Base-by-base conservation (phyloP, 192 early-diverging fungal species). In the Rhizophagus clarus region DNA sequence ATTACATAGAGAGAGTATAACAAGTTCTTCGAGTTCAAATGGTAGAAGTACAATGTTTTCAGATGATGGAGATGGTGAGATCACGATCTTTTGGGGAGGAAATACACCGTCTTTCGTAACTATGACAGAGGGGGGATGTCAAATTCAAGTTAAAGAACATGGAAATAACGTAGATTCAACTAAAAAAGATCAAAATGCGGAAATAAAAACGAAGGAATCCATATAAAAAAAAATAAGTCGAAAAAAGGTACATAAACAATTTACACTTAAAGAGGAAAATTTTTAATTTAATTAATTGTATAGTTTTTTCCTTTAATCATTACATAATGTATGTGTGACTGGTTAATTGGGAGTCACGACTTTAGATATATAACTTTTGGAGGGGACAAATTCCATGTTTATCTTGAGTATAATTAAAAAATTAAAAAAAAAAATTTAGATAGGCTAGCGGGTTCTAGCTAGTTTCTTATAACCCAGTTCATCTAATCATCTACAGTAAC, bases 31-130 rank as follows among this genome's bases (percentile, higher is more conserved):
- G 8, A 68, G 61, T 40, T 64, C 76, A 15, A 68, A 78, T 47
- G 47, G 28, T 64, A 64, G 76, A 68, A 78, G 76, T 31, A 78
- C 76, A 29, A 24, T 78, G 45, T 60, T 78, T n/a, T 68, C 63
- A 14, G 76, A 78, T 32, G 76, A 78, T 49, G 76, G 76, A n/a
- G 75, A 76, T 62, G 74, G 74, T 8, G 76, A 78, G 45, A 78
- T 78, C 28, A 78, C 51, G 64, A 78, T 78, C 42, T 78, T 78
- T 28, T 78, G 76, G 76, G 76, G 76, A 47, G 76, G 76, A 14
- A 32, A 78, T 47, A 34, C 11, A 8, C 42, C 68, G 7, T 10
- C 68, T 40, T 70, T 70, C 24, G 32, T 70, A 29, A 24, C 6
- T 66, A 2, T n/a, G 31, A 3, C 64, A 67, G 64, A 6, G 31